Conservation (phyloP, 1,139 yeast species). For the Saccharomyces hybrid region DNA sequence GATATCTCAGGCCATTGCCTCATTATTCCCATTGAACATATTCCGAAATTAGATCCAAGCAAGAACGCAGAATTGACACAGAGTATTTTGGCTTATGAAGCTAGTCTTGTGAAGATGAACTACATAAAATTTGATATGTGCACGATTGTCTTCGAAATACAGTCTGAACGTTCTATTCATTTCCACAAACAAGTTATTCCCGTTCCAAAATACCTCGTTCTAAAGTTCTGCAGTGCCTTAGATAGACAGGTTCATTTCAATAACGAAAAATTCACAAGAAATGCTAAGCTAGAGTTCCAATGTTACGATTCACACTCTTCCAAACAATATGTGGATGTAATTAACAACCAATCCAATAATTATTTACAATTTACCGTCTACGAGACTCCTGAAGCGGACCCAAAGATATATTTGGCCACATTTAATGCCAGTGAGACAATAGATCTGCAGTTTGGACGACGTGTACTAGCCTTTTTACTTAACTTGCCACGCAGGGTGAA, state of each 20-base stretch:
- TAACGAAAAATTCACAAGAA: slow-evolving; percentile 41
- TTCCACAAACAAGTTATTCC: slow-evolving; percentile 61
- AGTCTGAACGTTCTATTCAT: slow-evolving; percentile 51
- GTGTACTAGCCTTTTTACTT: slow-evolving; percentile 57
- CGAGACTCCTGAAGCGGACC: slow-evolving; percentile 28
- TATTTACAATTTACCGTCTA: slow-evolving; percentile 34
- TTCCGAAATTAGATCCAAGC: slow-evolving; percentile 35
- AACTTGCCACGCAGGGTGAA: slow-evolving; percentile 52
- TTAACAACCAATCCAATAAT: slow-evolving; percentile 35
- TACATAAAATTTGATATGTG: slow-evolving; percentile 35
- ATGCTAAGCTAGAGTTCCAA: slow-evolving; percentile 39
- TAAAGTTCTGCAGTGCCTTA: slow-evolving; percentile 34
- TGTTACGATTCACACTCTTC: slow-evolving; percentile 18
- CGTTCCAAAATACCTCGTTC: slow-evolving; percentile 38
- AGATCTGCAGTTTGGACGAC: slow-evolving; percentile 73
- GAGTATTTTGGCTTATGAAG: slow-evolving; percentile 40
- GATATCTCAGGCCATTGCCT: slow-evolving; percentile 76
- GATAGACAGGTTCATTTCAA: slow-evolving; percentile 40
- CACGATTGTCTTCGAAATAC: slow-evolving; percentile 55
- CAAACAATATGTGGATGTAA: slow-evolving; percentile 23
- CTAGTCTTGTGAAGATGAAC: slow-evolving; percentile 42
- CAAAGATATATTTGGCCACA: slow-evolving; percentile 28
- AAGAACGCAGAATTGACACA: slow-evolving; percentile 32
- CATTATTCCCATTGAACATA: slow-evolving; percentile 74
- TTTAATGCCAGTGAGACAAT: slow-evolving; percentile 32